Conservation (phyloP, 2,329 filamentous ascomycete species). For the Alternaria rosae region DNA sequence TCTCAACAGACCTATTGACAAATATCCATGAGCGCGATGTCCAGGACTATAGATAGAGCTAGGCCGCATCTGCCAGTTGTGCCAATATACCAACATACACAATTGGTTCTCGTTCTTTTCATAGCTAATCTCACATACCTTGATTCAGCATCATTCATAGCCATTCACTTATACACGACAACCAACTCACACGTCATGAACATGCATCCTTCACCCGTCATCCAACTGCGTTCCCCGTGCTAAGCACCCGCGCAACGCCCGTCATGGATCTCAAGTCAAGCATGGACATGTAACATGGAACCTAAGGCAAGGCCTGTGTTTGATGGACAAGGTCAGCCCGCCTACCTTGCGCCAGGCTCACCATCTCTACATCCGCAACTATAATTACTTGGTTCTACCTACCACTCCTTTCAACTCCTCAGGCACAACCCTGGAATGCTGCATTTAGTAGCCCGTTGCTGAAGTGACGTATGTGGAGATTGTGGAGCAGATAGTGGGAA, state of each 20-base stretch:
- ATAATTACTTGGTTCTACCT: background rate
- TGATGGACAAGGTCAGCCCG: background rate
- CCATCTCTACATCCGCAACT: background rate
- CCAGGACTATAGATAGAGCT: background rate
- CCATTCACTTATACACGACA: background rate
- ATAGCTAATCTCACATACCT: background rate
- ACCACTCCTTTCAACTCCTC: background rate
- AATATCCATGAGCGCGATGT: background rate
- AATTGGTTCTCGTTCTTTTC: background rate
- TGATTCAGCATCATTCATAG: background rate
- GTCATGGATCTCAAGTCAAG: background rate
- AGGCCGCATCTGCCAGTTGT: too few relatives aligned
- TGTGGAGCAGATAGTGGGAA: background rate
- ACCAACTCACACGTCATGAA: background rate
- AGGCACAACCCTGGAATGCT: background rate
- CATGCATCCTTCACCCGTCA: background rate
- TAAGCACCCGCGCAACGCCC: background rate
- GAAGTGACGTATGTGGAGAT: conserved; percentile 2
- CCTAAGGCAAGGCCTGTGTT: too few relatives aligned
- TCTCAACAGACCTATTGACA: background rate
- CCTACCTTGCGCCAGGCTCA: background rate
- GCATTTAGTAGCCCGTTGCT: background rate
- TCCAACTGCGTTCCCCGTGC: background rate
- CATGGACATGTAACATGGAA: background rate
- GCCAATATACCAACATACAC: background rate